phyloP scores from a whole-genome alignment of 2,329 filamentous ascomycete species.

The Trichoderma sp. region DNA sequence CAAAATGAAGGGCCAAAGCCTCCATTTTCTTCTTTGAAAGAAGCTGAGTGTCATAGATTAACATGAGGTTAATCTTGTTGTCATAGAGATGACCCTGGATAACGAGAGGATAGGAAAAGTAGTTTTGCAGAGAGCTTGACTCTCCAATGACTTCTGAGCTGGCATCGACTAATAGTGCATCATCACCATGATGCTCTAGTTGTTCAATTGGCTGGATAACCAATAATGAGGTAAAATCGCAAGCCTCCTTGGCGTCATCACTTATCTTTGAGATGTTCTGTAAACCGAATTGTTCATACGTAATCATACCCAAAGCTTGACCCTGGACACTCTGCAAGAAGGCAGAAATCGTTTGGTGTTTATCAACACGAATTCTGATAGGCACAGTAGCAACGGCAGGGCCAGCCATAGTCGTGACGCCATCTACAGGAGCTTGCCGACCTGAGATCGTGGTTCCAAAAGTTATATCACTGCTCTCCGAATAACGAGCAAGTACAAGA shows the following conservation, averaged over 20 bases:
- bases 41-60: conserved; percentile 9
- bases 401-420: conserved; percentile 37
- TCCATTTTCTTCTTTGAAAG: conserved; percentile 10
- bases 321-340: conserved; percentile 30
- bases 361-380: conserved; percentile 32
- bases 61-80: conserved; percentile 2
- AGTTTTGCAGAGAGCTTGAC: conserved; percentile 7
- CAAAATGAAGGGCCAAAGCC: conserved; percentile 17
- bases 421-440: conserved; percentile 35
- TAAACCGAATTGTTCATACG: conserved; percentile 33
- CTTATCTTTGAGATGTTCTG: conserved; percentile 32
- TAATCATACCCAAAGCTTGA: conserved; percentile 14
- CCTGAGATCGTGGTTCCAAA: conserved; percentile 40
- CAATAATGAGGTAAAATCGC: conserved; percentile 38
- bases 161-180: not conserved
- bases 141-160: not conserved
- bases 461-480: conserved; percentile 32
- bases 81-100: conserved; percentile 24
- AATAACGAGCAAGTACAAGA: conserved; percentile 33
- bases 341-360: conserved; percentile 25
- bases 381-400: conserved; percentile 41
- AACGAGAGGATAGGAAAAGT: conserved; percentile 26
- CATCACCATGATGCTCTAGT: not conserved
- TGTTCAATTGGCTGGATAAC: conserved; percentile 34
- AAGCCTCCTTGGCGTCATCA: conserved; percentile 31